These are phyloP conservation scores for Dioscorea dumetorum DNA, from an alignment of 106 monocot species.

Conservation along the genomic window DNA sequence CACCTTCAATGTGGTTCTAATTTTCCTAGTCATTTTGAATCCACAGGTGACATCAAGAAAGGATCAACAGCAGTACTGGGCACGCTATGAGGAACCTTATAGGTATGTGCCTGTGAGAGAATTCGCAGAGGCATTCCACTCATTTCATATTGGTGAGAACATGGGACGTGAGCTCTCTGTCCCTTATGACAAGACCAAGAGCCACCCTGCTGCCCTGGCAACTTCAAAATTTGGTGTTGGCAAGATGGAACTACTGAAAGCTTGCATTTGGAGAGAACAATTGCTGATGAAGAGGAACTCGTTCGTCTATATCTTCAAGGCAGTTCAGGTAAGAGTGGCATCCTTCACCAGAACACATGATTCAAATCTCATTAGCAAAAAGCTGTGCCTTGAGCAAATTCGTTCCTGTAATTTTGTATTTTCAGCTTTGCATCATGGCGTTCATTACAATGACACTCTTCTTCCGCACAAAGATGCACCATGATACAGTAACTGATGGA, in stretches of 20 bases:
- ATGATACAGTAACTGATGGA: conserved; percentile 23
- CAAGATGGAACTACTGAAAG: conserved; percentile 22
- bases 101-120: conserved; percentile 19
- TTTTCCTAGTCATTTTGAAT: not conserved
- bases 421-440: conserved; percentile 23
- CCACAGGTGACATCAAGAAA: conserved; percentile 41
- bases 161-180: conserved; percentile 17
- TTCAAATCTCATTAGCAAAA: not conserved
- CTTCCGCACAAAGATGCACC: conserved; percentile 32
- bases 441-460: conserved; percentile 39
- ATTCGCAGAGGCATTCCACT: conserved; percentile 29
- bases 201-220: conserved; percentile 33
- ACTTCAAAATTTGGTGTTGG: conserved; percentile 28
- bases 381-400: not conserved
- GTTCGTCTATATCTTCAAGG: conserved; percentile 47
- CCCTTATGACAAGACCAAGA: conserved; percentile 28
- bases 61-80: conserved; percentile 45
- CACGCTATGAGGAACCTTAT: conserved; percentile 17
- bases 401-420: not conserved
- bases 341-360: not conserved
- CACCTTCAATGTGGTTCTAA: no score
- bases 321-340: conserved; percentile 23
- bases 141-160: conserved; percentile 30
- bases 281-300: conserved; percentile 44
- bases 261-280: conserved; percentile 26